phyloP scores from a whole-genome alignment of 2,329 filamentous ascomycete species.

The Neobulgaria alba region DNA sequence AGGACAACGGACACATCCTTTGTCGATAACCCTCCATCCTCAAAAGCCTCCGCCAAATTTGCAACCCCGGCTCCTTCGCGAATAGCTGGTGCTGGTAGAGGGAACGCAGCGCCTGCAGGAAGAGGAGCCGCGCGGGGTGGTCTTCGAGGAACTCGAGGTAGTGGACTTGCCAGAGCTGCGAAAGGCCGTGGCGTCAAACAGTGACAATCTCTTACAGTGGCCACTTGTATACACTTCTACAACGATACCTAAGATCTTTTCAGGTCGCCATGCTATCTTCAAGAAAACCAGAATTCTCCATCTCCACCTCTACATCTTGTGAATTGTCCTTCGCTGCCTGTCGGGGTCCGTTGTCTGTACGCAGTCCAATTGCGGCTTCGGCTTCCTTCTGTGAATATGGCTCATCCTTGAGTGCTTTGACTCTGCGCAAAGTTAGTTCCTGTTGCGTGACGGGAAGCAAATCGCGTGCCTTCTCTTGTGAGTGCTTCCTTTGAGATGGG shows the following conservation, averaged over 20 bases:
- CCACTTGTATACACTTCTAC: too few relatives aligned
- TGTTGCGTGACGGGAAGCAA: background rate
- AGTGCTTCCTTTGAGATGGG: constrained; percentile 79
- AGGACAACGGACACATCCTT: constrained; percentile 91
- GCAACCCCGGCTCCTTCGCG: constrained; percentile 26
- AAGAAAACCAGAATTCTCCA: constrained; percentile 25
- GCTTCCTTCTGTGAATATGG: constrained; percentile 82
- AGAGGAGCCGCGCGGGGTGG: constrained; percentile 26
- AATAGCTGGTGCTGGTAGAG: constrained; percentile 19
- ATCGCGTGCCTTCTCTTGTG: constrained; percentile 73
- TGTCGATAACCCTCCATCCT: constrained; percentile 67
- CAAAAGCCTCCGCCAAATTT: constrained; percentile 39
- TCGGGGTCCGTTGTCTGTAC: constrained; percentile 55
- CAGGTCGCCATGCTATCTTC: constrained; percentile 18
- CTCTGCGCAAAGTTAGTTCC: constrained; percentile 39
- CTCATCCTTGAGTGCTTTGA: constrained; percentile 74
- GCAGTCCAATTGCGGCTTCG: constrained; percentile 67
- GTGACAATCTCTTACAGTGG: too few relatives aligned
- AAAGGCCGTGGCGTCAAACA: constrained; percentile 24
- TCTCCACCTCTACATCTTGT: constrained; percentile 35
- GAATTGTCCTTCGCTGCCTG: constrained; percentile 27
- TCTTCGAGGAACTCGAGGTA: constrained; percentile 26
- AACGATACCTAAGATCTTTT: too few relatives aligned
- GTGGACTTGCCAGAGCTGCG: constrained; percentile 28
- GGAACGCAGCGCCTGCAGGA: constrained; percentile 20